phyloP scores from a whole-genome alignment of 2,329 filamentous ascomycete genomes.

The Hortaea werneckii region DNA sequence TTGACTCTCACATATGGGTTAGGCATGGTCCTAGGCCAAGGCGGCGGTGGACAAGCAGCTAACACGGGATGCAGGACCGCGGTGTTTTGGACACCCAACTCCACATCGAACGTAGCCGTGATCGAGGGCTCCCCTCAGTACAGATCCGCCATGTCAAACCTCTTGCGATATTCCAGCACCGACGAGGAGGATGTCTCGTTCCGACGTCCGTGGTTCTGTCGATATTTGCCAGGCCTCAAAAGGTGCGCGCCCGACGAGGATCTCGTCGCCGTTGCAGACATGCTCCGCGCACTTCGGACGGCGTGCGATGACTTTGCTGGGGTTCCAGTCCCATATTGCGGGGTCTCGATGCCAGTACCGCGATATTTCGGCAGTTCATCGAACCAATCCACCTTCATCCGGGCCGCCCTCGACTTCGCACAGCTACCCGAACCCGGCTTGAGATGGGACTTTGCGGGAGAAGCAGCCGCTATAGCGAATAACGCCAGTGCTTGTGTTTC shows the following conservation, averaged over 20 bases:
- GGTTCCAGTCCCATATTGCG: background rate
- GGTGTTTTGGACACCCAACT: background rate
- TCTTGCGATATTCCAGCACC: background rate
- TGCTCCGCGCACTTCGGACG: background rate
- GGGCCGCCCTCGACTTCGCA: background rate
- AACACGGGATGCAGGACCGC: too few species aligned
- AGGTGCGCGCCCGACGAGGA: background rate
- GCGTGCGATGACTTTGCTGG: background rate
- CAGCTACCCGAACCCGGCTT: background rate
- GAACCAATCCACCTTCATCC: background rate
- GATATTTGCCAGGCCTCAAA: background rate
- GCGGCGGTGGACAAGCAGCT: too few species aligned
- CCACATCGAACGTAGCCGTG: background rate
- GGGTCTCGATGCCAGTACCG: background rate
- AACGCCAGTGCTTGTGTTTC: background rate
- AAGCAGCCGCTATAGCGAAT: background rate
- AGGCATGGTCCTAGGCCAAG: too few species aligned
- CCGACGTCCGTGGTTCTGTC: background rate
- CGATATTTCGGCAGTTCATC: background rate
- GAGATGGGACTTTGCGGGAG: background rate
- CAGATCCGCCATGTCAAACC: background rate
- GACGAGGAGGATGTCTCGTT: background rate
- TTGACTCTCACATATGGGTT: too few species aligned
- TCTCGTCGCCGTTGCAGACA: background rate
- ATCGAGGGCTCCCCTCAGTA: background rate